phyloP scores from a whole-genome alignment of 306 rosid genomes.

The Ormosia emarginata region DNA sequence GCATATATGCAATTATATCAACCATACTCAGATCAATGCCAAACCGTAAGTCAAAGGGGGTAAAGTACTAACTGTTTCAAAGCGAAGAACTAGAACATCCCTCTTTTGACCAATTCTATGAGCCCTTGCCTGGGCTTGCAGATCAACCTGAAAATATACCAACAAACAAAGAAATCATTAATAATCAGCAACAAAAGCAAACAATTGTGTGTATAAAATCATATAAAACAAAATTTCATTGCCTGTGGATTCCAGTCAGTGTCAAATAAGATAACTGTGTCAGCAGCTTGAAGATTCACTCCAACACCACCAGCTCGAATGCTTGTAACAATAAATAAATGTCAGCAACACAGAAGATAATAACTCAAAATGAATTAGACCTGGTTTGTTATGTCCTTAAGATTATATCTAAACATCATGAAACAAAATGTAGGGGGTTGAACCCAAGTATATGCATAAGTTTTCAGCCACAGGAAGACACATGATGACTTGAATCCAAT shows the following conservation, averaged over 20 bases:
- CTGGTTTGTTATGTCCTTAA: neutral
- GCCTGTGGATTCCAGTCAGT: conserved; percentile 99
- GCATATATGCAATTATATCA: conserved; percentile 4
- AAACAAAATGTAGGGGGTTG: neutral
- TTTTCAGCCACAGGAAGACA: neutral
- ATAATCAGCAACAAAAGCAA: conserved; percentile 20
- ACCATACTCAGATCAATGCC: neutral
- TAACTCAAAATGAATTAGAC: neutral
- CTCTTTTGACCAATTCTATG: conserved; percentile 99
- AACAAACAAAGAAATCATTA: conserved; percentile 10
- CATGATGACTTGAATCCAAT: neutral
- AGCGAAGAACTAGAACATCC: conserved; percentile 98
- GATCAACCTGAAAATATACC: conserved; percentile 75
- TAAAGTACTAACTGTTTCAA: conserved; percentile 79
- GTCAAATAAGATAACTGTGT: conserved; percentile 94
- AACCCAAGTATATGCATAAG: neutral
- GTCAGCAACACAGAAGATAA: conserved; percentile 43
- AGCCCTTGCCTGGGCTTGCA: conserved; percentile 99
- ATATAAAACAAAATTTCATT: conserved; percentile 21
- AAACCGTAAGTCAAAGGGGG: conserved; percentile 1
- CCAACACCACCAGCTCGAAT: conserved; percentile 99
- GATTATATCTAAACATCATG: neutral
- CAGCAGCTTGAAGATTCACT: conserved; percentile 99
- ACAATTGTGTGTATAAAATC: conserved; percentile 5
- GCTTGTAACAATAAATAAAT: conserved; percentile 33